Evolutionary conservation across 768 basidiomycete genomes (phyloP), one percentile per base, ranked within the genome.

Genomic region (Mycena indigotica): DNA sequence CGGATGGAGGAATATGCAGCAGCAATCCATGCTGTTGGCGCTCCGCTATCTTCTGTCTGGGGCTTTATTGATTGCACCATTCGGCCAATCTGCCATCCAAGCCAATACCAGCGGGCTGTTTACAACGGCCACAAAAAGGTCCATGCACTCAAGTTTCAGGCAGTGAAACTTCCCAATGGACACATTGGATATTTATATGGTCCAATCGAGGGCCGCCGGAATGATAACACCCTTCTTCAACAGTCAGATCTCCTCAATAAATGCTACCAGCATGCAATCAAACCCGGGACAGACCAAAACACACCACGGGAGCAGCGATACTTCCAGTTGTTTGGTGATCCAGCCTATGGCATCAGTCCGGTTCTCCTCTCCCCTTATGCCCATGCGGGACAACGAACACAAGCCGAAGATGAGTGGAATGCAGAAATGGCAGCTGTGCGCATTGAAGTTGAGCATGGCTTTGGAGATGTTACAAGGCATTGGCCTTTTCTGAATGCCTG

Each of bases 101-200:
- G 49, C 23, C 28, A 21, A 45, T 55, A 19, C 17, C 57, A 57
- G 21, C 25, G 57, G 8, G 12, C 39, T 39, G 56, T 38, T 8
- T 65, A 56, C 50, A 61, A 52, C 48, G 67, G 70, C 2, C 59
- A 68, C 50, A 72, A 70, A 61, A 69, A 66, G 51, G 28, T 50
- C 35, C 70, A 72, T 53, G 65, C 66, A 3, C 39, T 67, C 29
- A 72, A 72, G 49, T 72, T 53, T 41, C 70, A 72, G 38, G 67
- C 61, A 1, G n/a, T 72, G 28, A 65, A 53, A 40, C 52, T 67
- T 16, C 69, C 68, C 17, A 65, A 72, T 53, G 65, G 70, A 1
- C 40, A 70, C 10, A 44, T 69, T 52, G 68, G 59, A 2, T 70
- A 69, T 55, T 52, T 68, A 10, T 66, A 32, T 61, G 67, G 70